phyloP scores from a whole-genome alignment of 1,284 basidiomycete genomes.

The Ceratobasidium sp. region DNA sequence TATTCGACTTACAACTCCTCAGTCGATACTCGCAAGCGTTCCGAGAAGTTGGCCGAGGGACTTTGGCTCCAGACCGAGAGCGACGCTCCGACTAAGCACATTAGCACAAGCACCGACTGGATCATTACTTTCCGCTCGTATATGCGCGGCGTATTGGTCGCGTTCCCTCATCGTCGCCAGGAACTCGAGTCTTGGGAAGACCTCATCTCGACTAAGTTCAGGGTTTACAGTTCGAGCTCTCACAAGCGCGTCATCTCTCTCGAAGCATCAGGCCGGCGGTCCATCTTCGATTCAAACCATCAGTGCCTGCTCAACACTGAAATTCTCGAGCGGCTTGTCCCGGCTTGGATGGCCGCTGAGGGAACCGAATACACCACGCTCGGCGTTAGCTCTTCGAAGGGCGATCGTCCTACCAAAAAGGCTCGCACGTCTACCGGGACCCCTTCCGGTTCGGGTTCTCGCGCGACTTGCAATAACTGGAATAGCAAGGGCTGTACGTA shows the following conservation, averaged over 20 bases:
- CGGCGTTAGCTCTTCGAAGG: neutral
- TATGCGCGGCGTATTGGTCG: neutral
- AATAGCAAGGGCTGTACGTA: neutral
- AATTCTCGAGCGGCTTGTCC: neutral
- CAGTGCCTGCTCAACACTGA: neutral
- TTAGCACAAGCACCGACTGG: neutral
- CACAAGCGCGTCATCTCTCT: neutral
- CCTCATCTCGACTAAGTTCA: neutral
- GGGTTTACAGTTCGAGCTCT: neutral
- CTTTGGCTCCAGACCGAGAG: constrained; percentile 1
- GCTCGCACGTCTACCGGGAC: neutral
- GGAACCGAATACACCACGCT: too few relatives aligned
- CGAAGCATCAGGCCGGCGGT: neutral
- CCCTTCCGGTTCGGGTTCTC: neutral
- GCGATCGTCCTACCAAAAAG: neutral
- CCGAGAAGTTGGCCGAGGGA: neutral
- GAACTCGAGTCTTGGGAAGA: neutral
- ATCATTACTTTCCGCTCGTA: neutral
- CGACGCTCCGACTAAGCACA: neutral
- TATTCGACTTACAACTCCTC: constrained; percentile 8
- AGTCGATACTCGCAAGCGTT: neutral
- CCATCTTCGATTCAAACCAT: neutral
- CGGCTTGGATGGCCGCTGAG: neutral
- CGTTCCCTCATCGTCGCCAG: neutral
- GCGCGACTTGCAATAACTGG: neutral